These are phyloP conservation scores for Saccharomycopsis malanga DNA, from an alignment of 805 yeast species.

Conservation along the genomic window DNA sequence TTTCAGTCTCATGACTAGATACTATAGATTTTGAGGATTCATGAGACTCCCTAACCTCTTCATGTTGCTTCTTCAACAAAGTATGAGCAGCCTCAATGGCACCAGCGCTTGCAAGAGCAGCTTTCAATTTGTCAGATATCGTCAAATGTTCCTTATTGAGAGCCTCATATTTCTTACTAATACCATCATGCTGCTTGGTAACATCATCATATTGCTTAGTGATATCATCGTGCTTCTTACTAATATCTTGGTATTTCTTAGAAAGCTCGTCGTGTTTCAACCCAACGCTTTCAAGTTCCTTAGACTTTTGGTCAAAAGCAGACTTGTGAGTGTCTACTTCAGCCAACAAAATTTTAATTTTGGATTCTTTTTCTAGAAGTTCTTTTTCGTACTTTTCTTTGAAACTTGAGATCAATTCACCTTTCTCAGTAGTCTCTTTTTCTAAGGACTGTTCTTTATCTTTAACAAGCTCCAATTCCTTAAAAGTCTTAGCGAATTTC, in stretches of 20 bases:
- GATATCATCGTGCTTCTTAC: slow-evolving; percentile 11
- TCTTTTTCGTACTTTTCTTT: not conserved
- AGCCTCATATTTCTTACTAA: slow-evolving; percentile 17
- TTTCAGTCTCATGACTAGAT: too few species aligned
- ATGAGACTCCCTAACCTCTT: not conserved
- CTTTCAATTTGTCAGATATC: slow-evolving; percentile 9
- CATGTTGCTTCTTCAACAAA: slow-evolving; percentile 23
- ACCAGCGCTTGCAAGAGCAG: slow-evolving; percentile 11
- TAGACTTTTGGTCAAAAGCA: too few species aligned
- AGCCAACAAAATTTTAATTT: not conserved
- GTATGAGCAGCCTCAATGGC: slow-evolving; percentile 23
- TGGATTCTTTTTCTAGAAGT: not conserved
- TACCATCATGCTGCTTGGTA: slow-evolving; percentile 9
- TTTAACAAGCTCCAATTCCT: not conserved
- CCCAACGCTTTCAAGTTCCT: too few species aligned
- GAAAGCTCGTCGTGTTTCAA: too few species aligned
- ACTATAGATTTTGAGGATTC: not conserved
- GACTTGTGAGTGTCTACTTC: too few species aligned
- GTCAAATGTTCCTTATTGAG: too few species aligned
- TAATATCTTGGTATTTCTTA: too few species aligned
- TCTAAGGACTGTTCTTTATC: not conserved
- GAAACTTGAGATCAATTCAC: not conserved
- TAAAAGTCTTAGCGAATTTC: not conserved
- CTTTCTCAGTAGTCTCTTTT: too few species aligned
- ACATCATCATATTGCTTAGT: slow-evolving; percentile 18